A percentile compares a stretch with the other conserved stretches of the same genome.
These are phyloP conservation scores for Saccharomyces kudriavzevii DNA, from an alignment of 805 yeast species.

Conservation along the genomic window DNA sequence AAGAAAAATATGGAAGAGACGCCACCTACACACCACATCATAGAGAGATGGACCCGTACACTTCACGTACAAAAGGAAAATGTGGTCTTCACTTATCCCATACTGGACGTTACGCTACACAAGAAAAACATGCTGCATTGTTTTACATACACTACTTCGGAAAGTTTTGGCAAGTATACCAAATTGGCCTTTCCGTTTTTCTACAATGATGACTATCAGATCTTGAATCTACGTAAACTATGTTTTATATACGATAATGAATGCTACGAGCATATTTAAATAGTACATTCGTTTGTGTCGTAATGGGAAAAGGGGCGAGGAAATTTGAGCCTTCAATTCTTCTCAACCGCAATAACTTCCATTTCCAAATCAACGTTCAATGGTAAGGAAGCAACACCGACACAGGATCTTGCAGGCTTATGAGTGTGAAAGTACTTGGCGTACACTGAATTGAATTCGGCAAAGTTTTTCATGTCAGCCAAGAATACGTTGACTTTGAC, in stretches of 20 bases:
- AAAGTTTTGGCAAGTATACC: background rate
- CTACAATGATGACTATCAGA: background rate
- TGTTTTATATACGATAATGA: background rate
- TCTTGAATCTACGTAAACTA: background rate
- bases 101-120: too few relatives aligned
- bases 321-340: conserved; percentile 11
- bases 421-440: conserved; percentile 61
- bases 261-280: background rate
- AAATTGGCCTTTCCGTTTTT: background rate
- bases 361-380: conserved; percentile 76
- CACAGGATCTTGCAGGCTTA: conserved; percentile 95
- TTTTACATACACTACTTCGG: too few relatives aligned
- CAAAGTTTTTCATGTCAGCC: conserved; percentile 81
- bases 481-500: conserved; percentile 82
- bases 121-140: too few relatives aligned
- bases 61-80: background rate
- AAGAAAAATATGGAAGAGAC: background rate
- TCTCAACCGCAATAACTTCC: conserved; percentile 82
- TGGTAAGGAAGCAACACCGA: conserved; percentile 86
- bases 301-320: background rate
- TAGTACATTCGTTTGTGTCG: background rate
- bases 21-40: background rate
- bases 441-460: conserved; percentile 76
- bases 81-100: background rate
- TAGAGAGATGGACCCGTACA: background rate